These are phyloP conservation scores for Verbena officinalis DNA, from an alignment of 257 asterid species.

Conservation along the genomic window DNA sequence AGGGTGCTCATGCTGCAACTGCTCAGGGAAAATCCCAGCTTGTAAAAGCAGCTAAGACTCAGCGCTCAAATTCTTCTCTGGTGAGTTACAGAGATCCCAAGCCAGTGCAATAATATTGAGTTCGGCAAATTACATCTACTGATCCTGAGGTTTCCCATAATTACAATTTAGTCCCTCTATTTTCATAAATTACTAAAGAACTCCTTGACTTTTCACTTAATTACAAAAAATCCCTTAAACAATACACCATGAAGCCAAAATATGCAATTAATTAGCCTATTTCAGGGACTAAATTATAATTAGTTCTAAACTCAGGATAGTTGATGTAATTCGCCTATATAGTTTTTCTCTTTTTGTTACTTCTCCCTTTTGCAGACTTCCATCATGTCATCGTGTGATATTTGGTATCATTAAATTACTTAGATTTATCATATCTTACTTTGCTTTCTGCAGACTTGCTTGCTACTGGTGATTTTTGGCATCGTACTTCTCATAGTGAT, in stretches of 20 bases:
- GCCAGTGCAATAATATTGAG: constrained; percentile 4
- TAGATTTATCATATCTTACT: constrained; percentile 19
- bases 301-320: no score
- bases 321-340: no score
- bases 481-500: constrained; percentile 80
- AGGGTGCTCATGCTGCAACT: constrained; percentile 88
- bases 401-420: neutral
- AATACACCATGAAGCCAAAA: no score
- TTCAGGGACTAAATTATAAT: no score
- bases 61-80: constrained; percentile 87
- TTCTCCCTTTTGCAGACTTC: neutral
- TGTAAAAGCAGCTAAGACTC: constrained; percentile 86
- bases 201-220: no score
- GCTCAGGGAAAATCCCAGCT: constrained; percentile 86
- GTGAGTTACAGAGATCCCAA: constrained; percentile 39
- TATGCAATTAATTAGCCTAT: no score
- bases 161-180: no score
- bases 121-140: neutral
- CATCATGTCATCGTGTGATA: neutral
- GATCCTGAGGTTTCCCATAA: no score
- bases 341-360: neutral
- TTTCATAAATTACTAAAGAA: no score
- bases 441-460: constrained; percentile 68
- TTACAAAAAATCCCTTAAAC: no score
- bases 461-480: constrained; percentile 84